Evolutionary conservation across 176 grass and related monocot genomes (phyloP).

Genomic region (Triticum turgidum): DNA sequence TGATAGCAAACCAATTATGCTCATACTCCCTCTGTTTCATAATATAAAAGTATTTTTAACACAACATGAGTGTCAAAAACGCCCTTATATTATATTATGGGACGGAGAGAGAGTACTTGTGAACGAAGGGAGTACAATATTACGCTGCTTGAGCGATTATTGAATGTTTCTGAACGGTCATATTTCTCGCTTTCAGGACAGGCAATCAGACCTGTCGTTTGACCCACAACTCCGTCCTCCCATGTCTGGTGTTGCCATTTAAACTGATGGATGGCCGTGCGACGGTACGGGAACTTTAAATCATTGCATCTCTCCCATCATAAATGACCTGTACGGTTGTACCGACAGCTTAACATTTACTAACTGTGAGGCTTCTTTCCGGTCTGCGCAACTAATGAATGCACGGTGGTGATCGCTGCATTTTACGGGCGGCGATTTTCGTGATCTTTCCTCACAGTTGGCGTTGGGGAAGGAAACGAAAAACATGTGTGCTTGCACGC

Average conservation of each 20-base stretch:
- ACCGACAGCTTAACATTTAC: slow-evolving; percentile 19
- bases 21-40: too few relatives aligned
- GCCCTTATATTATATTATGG: too few relatives aligned
- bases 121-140: too few relatives aligned
- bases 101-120: too few relatives aligned
- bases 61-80: too few relatives aligned
- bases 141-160: too few relatives aligned
- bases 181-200: too few relatives aligned
- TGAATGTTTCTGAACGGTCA: too few relatives aligned
- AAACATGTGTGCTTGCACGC: neutral
- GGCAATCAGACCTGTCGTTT: neutral
- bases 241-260: slow-evolving; percentile 9
- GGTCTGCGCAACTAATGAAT: neutral
- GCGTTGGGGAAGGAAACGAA: neutral
- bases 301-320: neutral
- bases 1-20: too few relatives aligned
- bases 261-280: neutral
- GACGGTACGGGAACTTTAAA: neutral
- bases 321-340: neutral
- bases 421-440: slow-evolving; percentile 16
- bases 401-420: slow-evolving; percentile 18
- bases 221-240: neutral
- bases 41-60: too few relatives aligned
- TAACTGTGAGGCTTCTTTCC: slow-evolving; percentile 5
- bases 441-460: neutral